A percentile compares a stretch with the other conserved stretches of the same genome.
Evolutionary conservation across 179 eudicot genomes (phyloP).

Genomic region (Drosera spatulata): DNA sequence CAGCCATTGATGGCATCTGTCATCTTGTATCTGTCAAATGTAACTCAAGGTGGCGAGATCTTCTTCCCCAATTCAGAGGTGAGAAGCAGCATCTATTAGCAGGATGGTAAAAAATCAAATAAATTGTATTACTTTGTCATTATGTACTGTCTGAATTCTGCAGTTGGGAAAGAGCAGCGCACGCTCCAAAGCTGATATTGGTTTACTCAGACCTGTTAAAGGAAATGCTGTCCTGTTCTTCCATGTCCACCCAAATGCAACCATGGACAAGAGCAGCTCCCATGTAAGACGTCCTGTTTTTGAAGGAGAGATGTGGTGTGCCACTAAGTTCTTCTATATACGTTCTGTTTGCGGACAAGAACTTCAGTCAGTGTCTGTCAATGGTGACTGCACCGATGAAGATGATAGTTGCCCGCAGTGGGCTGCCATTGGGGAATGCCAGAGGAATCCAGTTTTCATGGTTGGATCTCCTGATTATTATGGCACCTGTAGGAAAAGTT

Average conservation of each 20-base stretch:
- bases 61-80: slow-evolving; percentile 78
- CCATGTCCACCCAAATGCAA: slow-evolving; percentile 57
- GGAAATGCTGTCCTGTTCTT: slow-evolving; percentile 86
- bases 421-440: slow-evolving; percentile 87
- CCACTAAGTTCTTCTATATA: slow-evolving; percentile 49
- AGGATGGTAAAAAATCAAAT: no score
- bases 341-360: slow-evolving; percentile 14
- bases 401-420: slow-evolving; percentile 76
- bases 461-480: slow-evolving; percentile 92
- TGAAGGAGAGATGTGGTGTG: slow-evolving; percentile 80
- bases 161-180: slow-evolving; percentile 17
- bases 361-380: slow-evolving; percentile 11
- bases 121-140: not conserved
- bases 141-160: slow-evolving; percentile 4
- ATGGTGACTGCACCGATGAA: slow-evolving; percentile 69
- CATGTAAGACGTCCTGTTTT: slow-evolving; percentile 64
- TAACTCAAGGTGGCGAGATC: slow-evolving; percentile 65
- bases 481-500: slow-evolving; percentile 93
- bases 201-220: slow-evolving; percentile 43
- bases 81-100: slow-evolving; percentile 3
- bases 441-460: slow-evolving; percentile 75
- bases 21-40: slow-evolving; percentile 63
- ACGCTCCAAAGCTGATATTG: not conserved
- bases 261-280: slow-evolving; percentile 55
- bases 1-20: slow-evolving; percentile 74